Conservation (phyloP, 305 asterid species). For the Petunia hybrid region DNA sequence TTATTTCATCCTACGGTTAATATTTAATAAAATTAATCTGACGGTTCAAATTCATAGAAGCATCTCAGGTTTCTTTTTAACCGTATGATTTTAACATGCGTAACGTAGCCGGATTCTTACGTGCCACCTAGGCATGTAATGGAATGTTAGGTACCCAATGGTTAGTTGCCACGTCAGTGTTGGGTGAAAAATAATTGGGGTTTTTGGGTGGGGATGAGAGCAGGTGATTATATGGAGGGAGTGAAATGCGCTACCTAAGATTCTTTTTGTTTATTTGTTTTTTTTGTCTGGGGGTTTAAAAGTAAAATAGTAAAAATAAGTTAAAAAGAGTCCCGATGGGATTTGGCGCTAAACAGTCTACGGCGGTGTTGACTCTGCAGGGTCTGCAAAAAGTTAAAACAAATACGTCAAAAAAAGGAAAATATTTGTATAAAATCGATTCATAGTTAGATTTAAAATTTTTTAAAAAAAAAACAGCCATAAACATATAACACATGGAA, state of each 20-base stretch:
- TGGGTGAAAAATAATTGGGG: too few species aligned
- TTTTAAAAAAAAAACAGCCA: too few species aligned
- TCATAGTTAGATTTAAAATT: too few species aligned
- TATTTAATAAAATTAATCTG: slow-evolving; percentile 31
- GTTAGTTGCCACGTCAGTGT: too few species aligned
- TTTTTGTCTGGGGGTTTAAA: background rate
- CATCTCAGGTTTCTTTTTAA: slow-evolving; percentile 20
- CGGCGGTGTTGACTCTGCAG: background rate
- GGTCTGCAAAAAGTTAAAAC: too few species aligned
- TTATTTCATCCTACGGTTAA: slow-evolving; percentile 53
- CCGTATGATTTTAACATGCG: slow-evolving; percentile 31
- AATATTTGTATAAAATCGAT: too few species aligned
- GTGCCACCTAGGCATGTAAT: background rate
- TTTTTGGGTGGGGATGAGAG: background rate
- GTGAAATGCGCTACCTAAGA: background rate
- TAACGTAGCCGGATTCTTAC: background rate
- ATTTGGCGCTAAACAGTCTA: background rate
- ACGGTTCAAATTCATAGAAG: slow-evolving; percentile 61
- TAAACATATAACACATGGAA: too few species aligned
- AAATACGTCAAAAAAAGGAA: too few species aligned
- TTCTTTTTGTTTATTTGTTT: background rate
- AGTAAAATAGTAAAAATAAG: background rate
- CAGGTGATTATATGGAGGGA: background rate
- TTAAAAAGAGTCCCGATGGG: background rate
- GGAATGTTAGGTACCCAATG: too few species aligned